Base-by-base conservation (phyloP, 352 stramenopile genomes). In the Phytopythium boreale region DNA sequence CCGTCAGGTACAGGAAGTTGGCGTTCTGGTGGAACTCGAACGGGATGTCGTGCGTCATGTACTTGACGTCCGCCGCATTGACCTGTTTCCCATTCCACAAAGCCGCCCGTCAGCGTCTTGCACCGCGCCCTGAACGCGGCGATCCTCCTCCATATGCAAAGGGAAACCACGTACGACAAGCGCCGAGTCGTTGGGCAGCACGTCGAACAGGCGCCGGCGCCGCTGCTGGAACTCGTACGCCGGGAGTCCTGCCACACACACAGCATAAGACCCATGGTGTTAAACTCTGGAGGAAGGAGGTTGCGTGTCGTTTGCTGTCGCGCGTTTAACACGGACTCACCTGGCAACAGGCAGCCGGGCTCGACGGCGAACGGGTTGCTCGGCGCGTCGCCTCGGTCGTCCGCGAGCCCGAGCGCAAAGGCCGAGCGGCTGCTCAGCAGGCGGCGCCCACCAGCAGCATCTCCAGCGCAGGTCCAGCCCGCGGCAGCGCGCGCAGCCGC, bases 11-110 rank as follows among this genome's bases (percentile, higher is more conserved):
- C 63, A 92, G 74, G 58, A 95, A 95, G 72, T 93, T 90, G 59
- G 75, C 82, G 75, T 90, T 90, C 69, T 95, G 86, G 60, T 88
- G 84, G 61, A 95, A 95, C 44, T 95, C 86, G 71, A 87, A 95
- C 61, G 86, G 86, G 37, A 95, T 95, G 56, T 95, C 86, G 73
- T 95, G 78, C n/a, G 86, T 90, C 82, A 91, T 90, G 70, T 81
- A 95, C 74, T 93, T 90, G 63, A 83, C 86, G 55, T 85, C 76
- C 2, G 82, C 79, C 3, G 84, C 86, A 27, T 88, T 87, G 9
- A 89, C 43, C 78, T 87, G 36, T 20, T 29, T 24, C 22, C 41
- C 3, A 2, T 0, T 7, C 27, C n/a, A 7, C 19, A 20, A 10
- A 20, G 0, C 22, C 8, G 14, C 10, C 1, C 31, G 52, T 46